A percentile compares a stretch with the other conserved stretches of the same genome.
Evolutionary conservation across 768 basidiomycete species (phyloP).

Genomic region (Paxillus rubicundulus): DNA sequence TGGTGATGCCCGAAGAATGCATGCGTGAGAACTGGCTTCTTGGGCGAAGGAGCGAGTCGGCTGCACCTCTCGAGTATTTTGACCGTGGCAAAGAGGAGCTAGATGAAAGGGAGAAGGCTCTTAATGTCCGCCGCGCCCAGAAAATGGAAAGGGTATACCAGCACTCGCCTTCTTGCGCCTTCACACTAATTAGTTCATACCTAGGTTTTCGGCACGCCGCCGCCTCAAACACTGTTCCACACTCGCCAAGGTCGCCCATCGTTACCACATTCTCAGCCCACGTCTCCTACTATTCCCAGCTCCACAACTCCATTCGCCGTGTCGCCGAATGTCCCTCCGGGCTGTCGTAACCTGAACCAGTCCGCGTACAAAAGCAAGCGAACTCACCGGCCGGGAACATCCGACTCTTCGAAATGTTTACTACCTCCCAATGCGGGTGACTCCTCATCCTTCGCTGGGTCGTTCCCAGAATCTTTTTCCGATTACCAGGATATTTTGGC

Average conservation of each 20-base stretch:
- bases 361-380: slow-evolving; percentile 50
- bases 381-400: slow-evolving; percentile 50
- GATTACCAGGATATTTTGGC: slow-evolving; percentile 22
- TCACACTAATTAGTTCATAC: slow-evolving; percentile 1
- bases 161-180: not conserved
- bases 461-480: slow-evolving; percentile 14
- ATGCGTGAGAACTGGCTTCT: slow-evolving; percentile 42
- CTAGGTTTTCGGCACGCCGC: slow-evolving; percentile 79
- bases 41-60: slow-evolving; percentile 53
- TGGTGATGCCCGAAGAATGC: slow-evolving; percentile 29
- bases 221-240: slow-evolving; percentile 77
- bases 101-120: slow-evolving; percentile 69
- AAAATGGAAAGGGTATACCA: slow-evolving; percentile 82
- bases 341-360: slow-evolving; percentile 45
- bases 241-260: slow-evolving; percentile 50
- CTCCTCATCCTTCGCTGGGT: slow-evolving; percentile 13
- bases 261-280: slow-evolving; percentile 26
- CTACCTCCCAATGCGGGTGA: slow-evolving; percentile 34
- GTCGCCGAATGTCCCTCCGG: slow-evolving; percentile 18
- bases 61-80: slow-evolving; percentile 46
- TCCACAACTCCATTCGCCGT: slow-evolving; percentile 16
- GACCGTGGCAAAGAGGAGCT: slow-evolving; percentile 72
- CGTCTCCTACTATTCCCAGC: slow-evolving; percentile 15
- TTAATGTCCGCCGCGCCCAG: slow-evolving; percentile 74
- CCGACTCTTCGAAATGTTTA: slow-evolving; percentile 58